Conservation (phyloP, 2,329 filamentous ascomycete species). For the Sporothrix mexicana region DNA sequence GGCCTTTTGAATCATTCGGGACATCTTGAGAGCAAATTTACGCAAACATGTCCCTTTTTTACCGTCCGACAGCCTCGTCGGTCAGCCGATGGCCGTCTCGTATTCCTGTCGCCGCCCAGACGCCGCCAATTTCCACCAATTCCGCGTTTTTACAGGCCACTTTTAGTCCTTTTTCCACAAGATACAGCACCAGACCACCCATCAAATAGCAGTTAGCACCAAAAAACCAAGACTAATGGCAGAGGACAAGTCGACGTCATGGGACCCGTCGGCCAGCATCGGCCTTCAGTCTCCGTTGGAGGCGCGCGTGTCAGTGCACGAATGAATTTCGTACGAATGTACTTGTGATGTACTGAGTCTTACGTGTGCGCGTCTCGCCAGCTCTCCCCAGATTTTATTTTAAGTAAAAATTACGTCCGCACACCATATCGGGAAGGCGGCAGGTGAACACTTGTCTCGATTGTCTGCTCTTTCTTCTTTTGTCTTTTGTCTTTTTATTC, state of each 20-base stretch:
- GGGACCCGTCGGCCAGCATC: slow-evolving; percentile 20
- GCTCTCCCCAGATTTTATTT: not conserved
- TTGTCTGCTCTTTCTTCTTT: not conserved
- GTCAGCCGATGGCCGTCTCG: slow-evolving; percentile 2
- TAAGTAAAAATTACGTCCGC: slow-evolving; percentile 14
- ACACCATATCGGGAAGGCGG: slow-evolving; percentile 7
- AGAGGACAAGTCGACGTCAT: slow-evolving; percentile 4
- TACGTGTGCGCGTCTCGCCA: not conserved
- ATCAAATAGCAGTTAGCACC: too few relatives aligned
- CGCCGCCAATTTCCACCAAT: slow-evolving; percentile 18
- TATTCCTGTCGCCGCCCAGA: slow-evolving; percentile 1
- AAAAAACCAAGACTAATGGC: not conserved
- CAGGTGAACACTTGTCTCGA: not conserved
- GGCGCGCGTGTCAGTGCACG: not conserved
- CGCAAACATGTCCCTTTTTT: not conserved
- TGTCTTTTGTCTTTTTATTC: not conserved
- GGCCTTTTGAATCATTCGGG: not conserved
- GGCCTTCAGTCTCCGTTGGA: not conserved
- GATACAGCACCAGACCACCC: too few relatives aligned
- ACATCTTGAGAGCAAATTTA: too few relatives aligned
- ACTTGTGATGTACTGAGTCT: too few relatives aligned
- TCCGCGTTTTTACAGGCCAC: not conserved
- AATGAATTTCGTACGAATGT: too few relatives aligned
- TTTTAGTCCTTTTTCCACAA: slow-evolving; percentile 3
- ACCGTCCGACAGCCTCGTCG: slow-evolving; percentile 4